Base-by-base conservation (phyloP, 108 stramenopile species). In the Schizochytrium sp. region DNA sequence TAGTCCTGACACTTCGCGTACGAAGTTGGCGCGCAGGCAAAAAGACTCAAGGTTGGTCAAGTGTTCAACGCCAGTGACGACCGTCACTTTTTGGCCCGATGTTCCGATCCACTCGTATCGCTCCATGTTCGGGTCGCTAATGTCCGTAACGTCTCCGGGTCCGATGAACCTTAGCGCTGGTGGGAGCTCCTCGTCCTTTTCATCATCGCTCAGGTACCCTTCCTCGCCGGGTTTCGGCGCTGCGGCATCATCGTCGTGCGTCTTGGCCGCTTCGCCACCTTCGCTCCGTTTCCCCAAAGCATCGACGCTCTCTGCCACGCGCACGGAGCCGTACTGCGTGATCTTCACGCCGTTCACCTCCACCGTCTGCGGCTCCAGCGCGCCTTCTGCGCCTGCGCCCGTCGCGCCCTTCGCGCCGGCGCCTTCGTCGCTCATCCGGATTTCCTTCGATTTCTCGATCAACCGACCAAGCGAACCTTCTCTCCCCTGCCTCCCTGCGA, bases 91-190 rank as follows among this genome's bases (percentile, higher is more conserved):
- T n/a, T 88, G 87, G 57, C 88, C 91, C 41, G 16, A 28, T 4
- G 91, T 92, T 21, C 91, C 91, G 29, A 92, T 60, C 29, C 87
- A 51, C 58, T 92, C 87, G 5, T 90, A 23, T 18, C 51, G 76
- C 48, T 47, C 51, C 76, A 83, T 47, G 44, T 10, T 88, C 88
- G 71, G 69, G 47, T 51, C 83, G n/a, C 87, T 87, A 4, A 90
- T 29, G 48, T 89, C 88, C 88, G 29, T 48, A 5, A 89, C 88
- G 29, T 89, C 88, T 34, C 60, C 88, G 4, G 88, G 88, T 16
- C n/a, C 29, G 34, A 89, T 71, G 43, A 89, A 53, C 10, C 88
- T 41, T 10, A 63, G 60, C 47, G 88, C 88, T 5, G 88, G 88
- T 8, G 60, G 60, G 29, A 63, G 72, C 21, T 76, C 88, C 4